These are phyloP conservation scores for Moesziomyces sp. DNA, from an alignment of 1,284 basidiomycete species.

Conservation along the genomic window DNA sequence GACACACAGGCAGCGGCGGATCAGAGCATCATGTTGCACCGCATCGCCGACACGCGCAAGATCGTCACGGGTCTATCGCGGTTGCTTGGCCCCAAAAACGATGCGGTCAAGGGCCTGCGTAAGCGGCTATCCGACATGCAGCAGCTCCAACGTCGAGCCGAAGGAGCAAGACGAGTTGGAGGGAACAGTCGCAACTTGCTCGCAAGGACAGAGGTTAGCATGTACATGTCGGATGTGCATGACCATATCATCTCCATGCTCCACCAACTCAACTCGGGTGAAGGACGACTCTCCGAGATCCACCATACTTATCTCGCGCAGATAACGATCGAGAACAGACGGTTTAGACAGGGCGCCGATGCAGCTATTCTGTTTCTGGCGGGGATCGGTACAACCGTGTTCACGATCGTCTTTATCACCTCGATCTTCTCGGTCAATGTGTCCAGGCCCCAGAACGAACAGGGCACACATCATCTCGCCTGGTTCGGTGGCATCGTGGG, in stretches of 20 bases:
- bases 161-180: constrained; percentile 34
- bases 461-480: constrained; percentile 18
- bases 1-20: constrained; percentile 54
- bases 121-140: constrained; percentile 74
- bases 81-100: constrained; percentile 81
- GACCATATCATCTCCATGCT: constrained; percentile 92
- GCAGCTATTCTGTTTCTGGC: constrained; percentile 70
- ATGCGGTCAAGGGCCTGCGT: constrained; percentile 82
- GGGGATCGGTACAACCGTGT: constrained; percentile 75
- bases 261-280: constrained; percentile 85
- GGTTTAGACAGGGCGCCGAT: constrained; percentile 45
- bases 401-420: constrained; percentile 68
- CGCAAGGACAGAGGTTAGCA: constrained; percentile 67
- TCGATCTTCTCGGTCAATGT: constrained; percentile 71
- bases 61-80: constrained; percentile 84
- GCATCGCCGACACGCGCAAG: constrained; percentile 83
- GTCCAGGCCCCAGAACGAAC: constrained; percentile 69
- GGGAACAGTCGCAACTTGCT: constrained; percentile 36
- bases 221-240: constrained; percentile 92
- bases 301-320: constrained; percentile 87
- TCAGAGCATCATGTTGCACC: constrained; percentile 72
- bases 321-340: constrained; percentile 75
- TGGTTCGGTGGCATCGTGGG: constrained; percentile 31
- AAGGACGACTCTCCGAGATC: constrained; percentile 85
- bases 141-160: constrained; percentile 57